Evolutionary conservation across 768 basidiomycete species (phyloP), one percentile per base, ranked within the genome.

Genomic region (Phanerochaete sordida): DNA sequence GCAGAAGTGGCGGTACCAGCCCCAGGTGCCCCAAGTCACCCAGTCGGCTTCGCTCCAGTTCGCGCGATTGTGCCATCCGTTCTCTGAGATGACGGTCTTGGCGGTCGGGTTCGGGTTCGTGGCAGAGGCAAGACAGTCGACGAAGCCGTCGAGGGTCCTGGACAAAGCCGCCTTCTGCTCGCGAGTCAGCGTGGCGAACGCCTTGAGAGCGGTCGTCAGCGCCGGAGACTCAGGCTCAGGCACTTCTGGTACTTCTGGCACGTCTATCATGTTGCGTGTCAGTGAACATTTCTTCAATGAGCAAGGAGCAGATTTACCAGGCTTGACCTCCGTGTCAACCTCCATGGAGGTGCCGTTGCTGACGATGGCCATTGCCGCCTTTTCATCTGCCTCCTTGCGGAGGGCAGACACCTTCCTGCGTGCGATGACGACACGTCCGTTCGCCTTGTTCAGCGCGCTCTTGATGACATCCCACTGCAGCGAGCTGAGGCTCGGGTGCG

Each of bases 1-100:
- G 72, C 90, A 91, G 76, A 93, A 95, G 66, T 96, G 91, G 61
- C 90, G 79, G 65, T 90, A 95, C 93, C 93, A 95, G 1, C 90
- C 87, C 88, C 91, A 93, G 0, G 87, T 90, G 74, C 91, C 87
- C 92, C 91, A 94, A 1, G 82, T 78, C 68, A 82, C 81, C 93
- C 93, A 95, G 57, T 90, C 87, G 27, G 85, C 83, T 37, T 83
- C 79, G 23, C 78, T 79, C 91, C 91, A 93, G 30, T 76, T 80
- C 1, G 76, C 78, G 24, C 90, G 86, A 45, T 82, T 82, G 33
- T 84, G 78, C 93, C 92, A 94, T 0, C 84, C 82, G 4, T 80
- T 76, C 64, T 86, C 84, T 3, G 79, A 79, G 28, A 94, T 81
- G 37, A 92, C 83, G 24, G 75, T 76, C 21, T 79, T 76, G 1